Base-by-base conservation (phyloP, 2,329 filamentous ascomycete genomes). In the Penicillium sp. region DNA sequence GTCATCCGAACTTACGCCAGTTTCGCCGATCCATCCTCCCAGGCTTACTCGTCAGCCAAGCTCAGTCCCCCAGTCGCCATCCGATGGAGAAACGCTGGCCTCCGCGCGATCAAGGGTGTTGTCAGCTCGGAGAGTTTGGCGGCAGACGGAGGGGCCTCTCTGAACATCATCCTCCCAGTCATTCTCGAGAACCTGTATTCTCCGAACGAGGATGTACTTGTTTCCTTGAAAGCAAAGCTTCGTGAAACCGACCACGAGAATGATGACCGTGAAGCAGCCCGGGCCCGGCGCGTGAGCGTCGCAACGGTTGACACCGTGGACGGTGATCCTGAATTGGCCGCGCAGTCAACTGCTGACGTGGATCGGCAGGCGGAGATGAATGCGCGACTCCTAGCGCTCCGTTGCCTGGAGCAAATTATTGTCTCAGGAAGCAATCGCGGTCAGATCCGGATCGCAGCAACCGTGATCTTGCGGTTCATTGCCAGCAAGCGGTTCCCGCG, bases 361-460 rank as follows among this genome's bases (percentile, higher is more conserved):
- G 95, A 98, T 76, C 91, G 89, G 73, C 80, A 95, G 61, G 93
- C 92, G 1, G 93, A 98, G 76, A 89, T 96, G 78, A 90, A 96
- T 71, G 92, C 92, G 15, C 90, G 90, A 31, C 82, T 96, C 7
- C 81, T 96, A 63, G 94, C 95, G 4, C 82, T 96, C 67, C 89
- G 92, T 69, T 96, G 92, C 71, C 79, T 99, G 57, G 91, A 94
- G 76, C 88, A 90, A 68, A 90, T 97, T 49, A 96, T 96, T 69
- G 83, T 90, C 34, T 87, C 88, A 8, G 78, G 77, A 25, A 92
- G 92, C 63, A 96, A 92, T 70, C 84, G 91, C 57, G 84, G 87
- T 8, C 94, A 97, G 74, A 89, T 96, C 48, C 88, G 92, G 58
- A 81, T 86, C 41, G 92, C 91, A 15, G 95, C 92, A 0, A 80